phyloP scores from a whole-genome alignment of 768 basidiomycete genomes.

The Suillus alpinus region DNA sequence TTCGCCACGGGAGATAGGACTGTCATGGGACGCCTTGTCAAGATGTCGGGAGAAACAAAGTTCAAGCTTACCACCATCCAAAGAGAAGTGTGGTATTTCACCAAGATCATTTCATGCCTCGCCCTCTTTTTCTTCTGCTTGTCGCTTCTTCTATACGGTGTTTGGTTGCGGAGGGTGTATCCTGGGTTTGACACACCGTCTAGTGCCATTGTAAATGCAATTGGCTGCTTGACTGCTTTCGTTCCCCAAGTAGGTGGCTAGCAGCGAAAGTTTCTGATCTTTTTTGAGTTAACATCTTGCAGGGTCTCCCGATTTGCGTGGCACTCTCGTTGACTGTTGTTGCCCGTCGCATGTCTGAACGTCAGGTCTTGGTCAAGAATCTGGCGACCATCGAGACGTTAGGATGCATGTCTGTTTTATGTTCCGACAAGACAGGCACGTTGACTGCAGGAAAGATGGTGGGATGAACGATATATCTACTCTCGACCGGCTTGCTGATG shows the following conservation, averaged over 20 bases:
- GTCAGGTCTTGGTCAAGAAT: conserved; percentile 52
- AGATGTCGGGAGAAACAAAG: conserved; percentile 40
- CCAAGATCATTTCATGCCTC: conserved; percentile 50
- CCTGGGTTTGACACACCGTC: conserved; percentile 41
- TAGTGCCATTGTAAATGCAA: conserved; percentile 27
- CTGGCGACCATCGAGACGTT: conserved; percentile 67
- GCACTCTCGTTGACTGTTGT: conserved; percentile 48
- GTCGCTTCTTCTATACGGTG: conserved; percentile 36
- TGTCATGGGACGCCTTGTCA: conserved; percentile 43
- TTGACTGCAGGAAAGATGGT: conserved; percentile 47
- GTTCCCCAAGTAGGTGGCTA: conserved; percentile 39
- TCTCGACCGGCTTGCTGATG: not conserved
- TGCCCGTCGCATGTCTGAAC: conserved; percentile 47
- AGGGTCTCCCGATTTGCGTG: conserved; percentile 53
- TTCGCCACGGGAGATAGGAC: conserved; percentile 50
- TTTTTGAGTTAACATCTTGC: conserved; percentile 41
- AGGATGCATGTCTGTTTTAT: conserved; percentile 54
- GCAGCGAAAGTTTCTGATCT: conserved; percentile 54
- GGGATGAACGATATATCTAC: not conserved
- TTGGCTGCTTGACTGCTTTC: conserved; percentile 39
- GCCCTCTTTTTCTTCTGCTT: conserved; percentile 41
- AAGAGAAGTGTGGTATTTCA: conserved; percentile 35
- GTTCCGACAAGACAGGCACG: conserved; percentile 60
- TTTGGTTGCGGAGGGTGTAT: conserved; percentile 29
- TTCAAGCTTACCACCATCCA: conserved; percentile 26